These are phyloP conservation scores for Aspergillus novoparasiticus DNA, from an alignment of 2,329 filamentous ascomycete genomes.

Conservation along the genomic window DNA sequence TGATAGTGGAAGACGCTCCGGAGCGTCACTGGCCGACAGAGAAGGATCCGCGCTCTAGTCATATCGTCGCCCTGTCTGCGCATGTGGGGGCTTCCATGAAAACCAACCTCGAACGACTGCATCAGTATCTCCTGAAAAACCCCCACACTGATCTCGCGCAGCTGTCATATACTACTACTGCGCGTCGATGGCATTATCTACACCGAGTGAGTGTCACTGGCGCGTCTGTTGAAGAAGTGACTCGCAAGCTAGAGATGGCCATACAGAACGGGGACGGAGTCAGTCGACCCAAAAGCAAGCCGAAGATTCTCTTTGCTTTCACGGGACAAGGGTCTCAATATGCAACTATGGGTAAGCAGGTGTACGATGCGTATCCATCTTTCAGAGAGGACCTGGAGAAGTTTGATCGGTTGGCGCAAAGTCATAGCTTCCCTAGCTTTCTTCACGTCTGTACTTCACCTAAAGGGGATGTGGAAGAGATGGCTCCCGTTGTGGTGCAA, in stretches of 20 bases:
- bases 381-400: too few species aligned
- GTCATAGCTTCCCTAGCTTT: neutral
- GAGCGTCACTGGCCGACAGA: conserved; percentile 1
- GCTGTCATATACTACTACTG: conserved; percentile 67
- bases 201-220: conserved; percentile 17
- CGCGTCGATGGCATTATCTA: conserved; percentile 49
- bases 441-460: neutral
- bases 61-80: conserved; percentile 61
- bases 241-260: neutral
- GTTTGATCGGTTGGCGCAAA: neutral
- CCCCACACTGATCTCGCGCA: conserved; percentile 52
- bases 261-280: neutral
- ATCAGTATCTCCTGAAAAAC: neutral
- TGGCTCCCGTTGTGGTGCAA: conserved; percentile 37
- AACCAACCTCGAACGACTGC: too few species aligned
- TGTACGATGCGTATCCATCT: neutral
- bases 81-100: too few species aligned
- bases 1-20: conserved; percentile 66
- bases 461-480: conserved; percentile 33
- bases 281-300: too few species aligned
- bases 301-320: too few species aligned
- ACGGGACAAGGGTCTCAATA: too few species aligned
- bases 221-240: neutral
- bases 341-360: neutral
- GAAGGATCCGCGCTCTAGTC: conserved; percentile 55